Conservation (phyloP, 1,139 yeast genomes). For the Candida glucosophila region DNA sequence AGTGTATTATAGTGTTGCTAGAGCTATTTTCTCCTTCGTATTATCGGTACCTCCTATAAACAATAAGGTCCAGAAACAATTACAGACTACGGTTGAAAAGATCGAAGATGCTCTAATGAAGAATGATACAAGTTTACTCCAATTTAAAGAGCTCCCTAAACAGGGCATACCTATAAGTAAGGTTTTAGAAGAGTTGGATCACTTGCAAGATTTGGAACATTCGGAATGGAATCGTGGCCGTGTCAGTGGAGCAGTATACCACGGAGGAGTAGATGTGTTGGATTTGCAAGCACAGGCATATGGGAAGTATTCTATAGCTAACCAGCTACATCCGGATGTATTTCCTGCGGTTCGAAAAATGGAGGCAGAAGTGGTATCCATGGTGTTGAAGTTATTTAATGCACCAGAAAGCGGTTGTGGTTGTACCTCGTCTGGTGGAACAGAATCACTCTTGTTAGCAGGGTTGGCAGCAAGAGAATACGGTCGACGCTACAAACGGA, state of each 20-base stretch:
- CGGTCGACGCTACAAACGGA: slow-evolving; percentile 47
- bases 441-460: slow-evolving; percentile 80
- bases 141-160: slow-evolving; percentile 47
- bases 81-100: slow-evolving; percentile 34
- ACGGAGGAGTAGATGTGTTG: slow-evolving; percentile 75
- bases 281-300: slow-evolving; percentile 71
- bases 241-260: slow-evolving; percentile 94
- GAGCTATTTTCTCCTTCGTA: slow-evolving; percentile 20
- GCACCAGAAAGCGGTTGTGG: slow-evolving; percentile 75
- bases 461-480: slow-evolving; percentile 79
- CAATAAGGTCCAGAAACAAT: slow-evolving; percentile 52
- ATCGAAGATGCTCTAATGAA: slow-evolving; percentile 50
- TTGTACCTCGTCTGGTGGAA: slow-evolving; percentile 94
- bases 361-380: slow-evolving; percentile 92
- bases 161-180: slow-evolving; percentile 41
- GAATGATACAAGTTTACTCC: slow-evolving; percentile 37
- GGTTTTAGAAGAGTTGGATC: slow-evolving; percentile 42
- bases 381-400: slow-evolving; percentile 75
- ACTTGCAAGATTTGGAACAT: slow-evolving; percentile 45
- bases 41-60: slow-evolving; percentile 48
- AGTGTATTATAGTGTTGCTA: slow-evolving; percentile 8
- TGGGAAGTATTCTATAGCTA: slow-evolving; percentile 72
- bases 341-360: slow-evolving; percentile 94
- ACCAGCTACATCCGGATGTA: slow-evolving; percentile 94
- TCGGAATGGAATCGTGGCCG: slow-evolving; percentile 78